phyloP scores from a whole-genome alignment of 225 moss, liverwort and hornwort species.

The Straminergon stramineum region DNA sequence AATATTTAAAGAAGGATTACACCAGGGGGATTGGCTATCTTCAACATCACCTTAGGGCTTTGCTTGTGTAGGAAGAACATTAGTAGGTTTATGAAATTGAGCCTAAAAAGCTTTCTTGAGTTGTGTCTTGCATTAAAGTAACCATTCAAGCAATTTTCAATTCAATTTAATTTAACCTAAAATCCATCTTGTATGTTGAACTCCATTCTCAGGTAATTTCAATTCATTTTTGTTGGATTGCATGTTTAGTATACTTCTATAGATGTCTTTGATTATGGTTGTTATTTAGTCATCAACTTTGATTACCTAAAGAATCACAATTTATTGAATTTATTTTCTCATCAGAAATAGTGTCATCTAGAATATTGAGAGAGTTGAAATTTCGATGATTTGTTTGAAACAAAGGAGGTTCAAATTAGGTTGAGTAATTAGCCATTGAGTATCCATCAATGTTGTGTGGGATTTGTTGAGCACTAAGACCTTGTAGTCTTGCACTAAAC shows the following conservation, averaged over 20 bases:
- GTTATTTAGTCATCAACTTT: not conserved
- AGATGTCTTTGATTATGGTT: not conserved
- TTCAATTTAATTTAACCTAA: too few species aligned
- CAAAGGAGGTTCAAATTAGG: not conserved
- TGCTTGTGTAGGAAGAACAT: too few species aligned
- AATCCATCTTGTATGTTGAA: too few species aligned
- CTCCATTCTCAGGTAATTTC: too few species aligned
- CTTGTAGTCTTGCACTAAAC: too few species aligned
- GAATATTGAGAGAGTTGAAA: not conserved
- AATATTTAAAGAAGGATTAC: too few species aligned
- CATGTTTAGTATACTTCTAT: not conserved
- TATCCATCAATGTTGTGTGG: not conserved
- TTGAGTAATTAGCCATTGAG: not conserved
- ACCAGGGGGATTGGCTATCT: too few species aligned
- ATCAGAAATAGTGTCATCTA: rapidly evolving
- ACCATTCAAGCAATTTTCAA: too few species aligned
- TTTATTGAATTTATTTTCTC: not conserved
- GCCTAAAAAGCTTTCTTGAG: too few species aligned
- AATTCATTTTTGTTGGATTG: not conserved
- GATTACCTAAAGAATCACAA: not conserved
- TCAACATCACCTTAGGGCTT: too few species aligned
- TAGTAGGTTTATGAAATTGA: too few species aligned
- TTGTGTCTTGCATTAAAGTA: too few species aligned
- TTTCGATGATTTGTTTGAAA: not conserved
- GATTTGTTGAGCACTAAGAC: not conserved